Evolutionary conservation across 192 early-diverging fungal species (phyloP).

Genomic region (Coemansia sp.): DNA sequence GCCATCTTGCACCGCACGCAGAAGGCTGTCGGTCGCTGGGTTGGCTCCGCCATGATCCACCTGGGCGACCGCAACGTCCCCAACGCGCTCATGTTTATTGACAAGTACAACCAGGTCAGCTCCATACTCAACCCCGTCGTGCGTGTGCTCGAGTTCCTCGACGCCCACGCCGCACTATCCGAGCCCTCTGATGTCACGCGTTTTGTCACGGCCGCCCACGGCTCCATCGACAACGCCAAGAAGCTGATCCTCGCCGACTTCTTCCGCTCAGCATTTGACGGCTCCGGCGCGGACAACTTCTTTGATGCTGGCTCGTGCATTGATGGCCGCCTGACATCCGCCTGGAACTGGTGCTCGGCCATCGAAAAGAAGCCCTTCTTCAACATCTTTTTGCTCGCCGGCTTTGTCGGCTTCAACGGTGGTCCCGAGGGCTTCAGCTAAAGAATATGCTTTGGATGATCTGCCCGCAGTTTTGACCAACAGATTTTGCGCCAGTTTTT

Average conservation of each 20-base stretch:
- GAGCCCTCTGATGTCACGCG: constrained; percentile 2
- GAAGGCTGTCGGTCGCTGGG: constrained; percentile 80
- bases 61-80: constrained; percentile 98
- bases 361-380: constrained; percentile 95
- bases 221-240: constrained; percentile 57
- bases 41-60: constrained; percentile 95
- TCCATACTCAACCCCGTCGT: constrained; percentile 90
- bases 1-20: constrained; percentile 76
- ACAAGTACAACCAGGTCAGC: constrained; percentile 98
- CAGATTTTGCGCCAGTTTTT: too few species aligned
- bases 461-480: too few species aligned
- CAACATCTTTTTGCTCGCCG: constrained; percentile 78
- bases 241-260: constrained; percentile 89
- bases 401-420: constrained; percentile 80
- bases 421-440: constrained; percentile 36
- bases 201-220: constrained; percentile 74
- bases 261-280: constrained; percentile 96
- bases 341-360: constrained; percentile 87
- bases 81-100: constrained; percentile 97
- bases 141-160: constrained; percentile 70
- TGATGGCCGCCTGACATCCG: constrained; percentile 91
- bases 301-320: constrained; percentile 93
- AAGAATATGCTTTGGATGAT: neutral
- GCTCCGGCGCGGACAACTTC: constrained; percentile 89
- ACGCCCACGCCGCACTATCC: constrained; percentile 41